Evolutionary conservation across 345 rosid genomes (phyloP).

Genomic region (Bruguiera parviflora): DNA sequence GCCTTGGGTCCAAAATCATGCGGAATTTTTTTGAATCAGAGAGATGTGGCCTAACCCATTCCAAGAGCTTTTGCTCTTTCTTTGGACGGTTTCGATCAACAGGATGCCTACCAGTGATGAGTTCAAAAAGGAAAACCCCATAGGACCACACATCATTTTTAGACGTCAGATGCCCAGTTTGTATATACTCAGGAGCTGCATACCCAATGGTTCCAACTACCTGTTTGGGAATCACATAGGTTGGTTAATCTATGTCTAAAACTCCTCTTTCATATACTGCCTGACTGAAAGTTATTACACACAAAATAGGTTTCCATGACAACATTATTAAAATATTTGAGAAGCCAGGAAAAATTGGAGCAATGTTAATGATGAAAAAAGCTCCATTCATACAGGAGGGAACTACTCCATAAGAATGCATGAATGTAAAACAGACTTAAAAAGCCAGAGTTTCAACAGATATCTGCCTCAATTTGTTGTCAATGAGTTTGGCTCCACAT

Average conservation of each 20-base stretch:
- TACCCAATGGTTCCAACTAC: constrained; percentile 94
- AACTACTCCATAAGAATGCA: no score
- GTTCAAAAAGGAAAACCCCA: constrained; percentile 85
- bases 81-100: constrained; percentile 77
- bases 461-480: no score
- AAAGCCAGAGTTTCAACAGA: no score
- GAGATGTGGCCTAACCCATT: constrained; percentile 88
- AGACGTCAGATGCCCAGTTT: constrained; percentile 76
- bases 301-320: no score
- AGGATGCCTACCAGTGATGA: constrained; percentile 88
- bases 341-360: no score
- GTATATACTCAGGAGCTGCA: constrained; percentile 90
- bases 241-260: constrained; percentile 2
- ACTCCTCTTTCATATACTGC: background rate
- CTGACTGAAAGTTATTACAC: no score
- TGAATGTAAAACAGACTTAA: no score
- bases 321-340: no score
- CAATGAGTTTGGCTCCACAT: no score
- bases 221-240: constrained; percentile 31
- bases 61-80: constrained; percentile 80
- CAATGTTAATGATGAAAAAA: no score
- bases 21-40: constrained; percentile 61
- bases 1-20: constrained; percentile 75
- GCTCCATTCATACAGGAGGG: no score
- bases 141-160: constrained; percentile 92